These are phyloP conservation scores for Ophidiomyces ophidiicola DNA, from an alignment of 2,329 filamentous ascomycete species.

Conservation along the genomic window DNA sequence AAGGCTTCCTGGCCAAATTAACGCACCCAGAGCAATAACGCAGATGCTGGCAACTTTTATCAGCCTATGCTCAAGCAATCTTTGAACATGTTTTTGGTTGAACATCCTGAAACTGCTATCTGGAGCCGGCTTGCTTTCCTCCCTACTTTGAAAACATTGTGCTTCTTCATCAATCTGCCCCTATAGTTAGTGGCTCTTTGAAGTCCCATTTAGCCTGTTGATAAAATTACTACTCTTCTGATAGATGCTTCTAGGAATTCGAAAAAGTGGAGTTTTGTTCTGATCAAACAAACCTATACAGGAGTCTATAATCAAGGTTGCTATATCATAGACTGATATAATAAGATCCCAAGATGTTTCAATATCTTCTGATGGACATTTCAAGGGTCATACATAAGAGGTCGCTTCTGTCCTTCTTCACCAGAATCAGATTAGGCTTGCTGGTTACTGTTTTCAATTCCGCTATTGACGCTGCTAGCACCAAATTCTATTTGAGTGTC, in stretches of 20 bases:
- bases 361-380: conserved; percentile 51
- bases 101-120: too few species aligned
- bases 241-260: conserved; percentile 58
- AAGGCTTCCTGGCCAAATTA: too few species aligned
- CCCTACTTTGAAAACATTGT: conserved; percentile 17
- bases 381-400: conserved; percentile 43
- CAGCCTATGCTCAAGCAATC: too few species aligned
- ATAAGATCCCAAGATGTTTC: conserved; percentile 50
- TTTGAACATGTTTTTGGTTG: too few species aligned
- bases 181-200: not conserved
- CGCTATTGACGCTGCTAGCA: too few species aligned
- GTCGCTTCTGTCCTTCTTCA: too few species aligned
- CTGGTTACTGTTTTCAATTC: too few species aligned
- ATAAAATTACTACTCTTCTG: conserved; percentile 31
- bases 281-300: conserved; percentile 51
- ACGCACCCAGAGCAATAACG: too few species aligned
- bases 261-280: conserved; percentile 48
- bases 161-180: conserved; percentile 19
- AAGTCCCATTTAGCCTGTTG: not conserved
- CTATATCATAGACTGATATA: conserved; percentile 50
- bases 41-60: too few species aligned
- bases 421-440: too few species aligned
- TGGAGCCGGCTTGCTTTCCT: too few species aligned
- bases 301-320: conserved; percentile 48
- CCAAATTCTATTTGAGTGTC: too few species aligned